Base-by-base conservation (phyloP, 2,329 filamentous ascomycete species). In the Samsoniella hepiali region DNA sequence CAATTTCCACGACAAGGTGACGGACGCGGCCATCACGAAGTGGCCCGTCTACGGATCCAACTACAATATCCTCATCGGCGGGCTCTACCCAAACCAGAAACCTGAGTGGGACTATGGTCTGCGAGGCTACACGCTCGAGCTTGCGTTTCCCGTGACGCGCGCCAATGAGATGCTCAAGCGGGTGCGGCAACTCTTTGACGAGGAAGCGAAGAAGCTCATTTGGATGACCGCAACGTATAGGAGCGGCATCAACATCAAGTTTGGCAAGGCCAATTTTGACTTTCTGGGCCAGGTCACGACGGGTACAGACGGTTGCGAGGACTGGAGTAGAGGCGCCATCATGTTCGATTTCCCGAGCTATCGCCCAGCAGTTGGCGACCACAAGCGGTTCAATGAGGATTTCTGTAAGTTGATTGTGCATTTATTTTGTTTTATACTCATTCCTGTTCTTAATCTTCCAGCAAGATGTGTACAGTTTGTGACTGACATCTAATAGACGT, bases 21-120 rank as follows among this genome's bases (percentile, higher is more conserved):
- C 78, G 36, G 74, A 80, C 70, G 62, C 73, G 59, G 65, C 72
- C n/a, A 77, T 83, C 62, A 68, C 68, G 0, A 65, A 73, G 3
- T 83, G 80, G 79, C 81, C 81, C 17, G 81, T 83, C 32, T 82
- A 82, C 66, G 81, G 81, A 11, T 82, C 78, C 75, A 82, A 82
- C 72, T 82, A 83, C 68, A 81, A 83, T 68, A 79, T 83, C 10
- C 73, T 83, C 15, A 83, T 83, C 64, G 81, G 81, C 17, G 81
- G 81, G 0, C 69, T 83, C 22, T 83, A 82, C 68, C 78, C 75
- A 8, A 77, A 76, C 60, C 78, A 81, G 69, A 75, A 75, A 60
- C 77, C 81, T 5, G 76, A 81, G 65, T 83, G 81, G 80, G 81
- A 83, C n/a, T 77, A 79, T 56, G 76, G 74, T 32, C 73, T 83